Conservation (phyloP, 768 basidiomycete species). For the Russula foetens region DNA sequence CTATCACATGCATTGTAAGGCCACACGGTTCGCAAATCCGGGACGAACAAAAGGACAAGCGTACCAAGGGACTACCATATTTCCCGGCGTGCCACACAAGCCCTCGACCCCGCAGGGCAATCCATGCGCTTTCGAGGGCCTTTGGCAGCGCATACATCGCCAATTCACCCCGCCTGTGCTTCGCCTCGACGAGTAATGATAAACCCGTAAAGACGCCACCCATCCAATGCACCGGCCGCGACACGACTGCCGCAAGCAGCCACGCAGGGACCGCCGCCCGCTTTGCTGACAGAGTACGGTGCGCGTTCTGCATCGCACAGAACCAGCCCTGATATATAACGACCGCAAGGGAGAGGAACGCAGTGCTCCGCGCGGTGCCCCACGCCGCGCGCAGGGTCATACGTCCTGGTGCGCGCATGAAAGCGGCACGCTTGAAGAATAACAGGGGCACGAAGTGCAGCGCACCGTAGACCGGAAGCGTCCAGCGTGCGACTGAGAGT, state of each 20-base stretch:
- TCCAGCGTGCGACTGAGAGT: slow-evolving; percentile 76
- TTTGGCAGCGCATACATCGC: slow-evolving; percentile 91
- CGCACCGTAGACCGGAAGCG: slow-evolving; percentile 78
- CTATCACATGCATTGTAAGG: slow-evolving; percentile 25
- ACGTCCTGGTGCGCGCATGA: slow-evolving; percentile 54
- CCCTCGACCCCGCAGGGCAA: slow-evolving; percentile 64
- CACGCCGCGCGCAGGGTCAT: slow-evolving; percentile 57
- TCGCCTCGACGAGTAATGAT: slow-evolving; percentile 80
- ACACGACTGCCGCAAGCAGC: slow-evolving; percentile 50
- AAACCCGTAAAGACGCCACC: slow-evolving; percentile 68
- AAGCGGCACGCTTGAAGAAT: slow-evolving; percentile 65
- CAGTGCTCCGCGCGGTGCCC: slow-evolving; percentile 76
- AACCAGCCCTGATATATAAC: slow-evolving; percentile 68
- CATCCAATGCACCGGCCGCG: slow-evolving; percentile 66
- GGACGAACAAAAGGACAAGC: slow-evolving; percentile 25
- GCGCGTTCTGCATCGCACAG: slow-evolving; percentile 58
- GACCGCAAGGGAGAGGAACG: slow-evolving; percentile 82
- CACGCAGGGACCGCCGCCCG: slow-evolving; percentile 34
- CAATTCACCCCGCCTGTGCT: slow-evolving; percentile 76
- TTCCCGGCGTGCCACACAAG: slow-evolving; percentile 65
- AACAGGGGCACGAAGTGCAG: slow-evolving; percentile 84
- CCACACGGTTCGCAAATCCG: slow-evolving; percentile 7
- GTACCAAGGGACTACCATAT: slow-evolving; percentile 58
- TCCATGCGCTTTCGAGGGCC: slow-evolving; percentile 83
- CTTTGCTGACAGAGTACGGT: slow-evolving; percentile 35